Percentiles rank a stretch among this genome's conserved stretches.
phyloP scores from a whole-genome alignment of 73 alveolate species.

The Tetrahymena elliotti region DNA sequence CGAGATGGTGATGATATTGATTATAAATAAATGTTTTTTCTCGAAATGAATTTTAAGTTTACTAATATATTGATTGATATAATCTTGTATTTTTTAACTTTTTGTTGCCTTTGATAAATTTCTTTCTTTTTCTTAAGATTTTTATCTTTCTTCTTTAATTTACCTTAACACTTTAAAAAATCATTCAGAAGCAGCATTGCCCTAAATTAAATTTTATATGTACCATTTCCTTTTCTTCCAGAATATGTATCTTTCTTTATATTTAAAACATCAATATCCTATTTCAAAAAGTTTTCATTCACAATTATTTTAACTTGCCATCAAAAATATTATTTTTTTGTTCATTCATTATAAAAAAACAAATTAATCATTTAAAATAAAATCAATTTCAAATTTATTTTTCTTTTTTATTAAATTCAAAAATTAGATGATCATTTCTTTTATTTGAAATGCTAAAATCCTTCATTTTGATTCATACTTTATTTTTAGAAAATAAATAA shows the following conservation, averaged over 20 bases:
- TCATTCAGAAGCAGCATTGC: background rate
- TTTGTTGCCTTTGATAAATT: background rate
- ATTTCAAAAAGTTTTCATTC: too few species aligned
- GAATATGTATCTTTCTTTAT: background rate
- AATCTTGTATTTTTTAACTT: background rate
- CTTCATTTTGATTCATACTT: too few species aligned
- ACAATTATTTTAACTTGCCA: too few species aligned
- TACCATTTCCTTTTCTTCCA: background rate
- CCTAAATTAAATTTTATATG: background rate
- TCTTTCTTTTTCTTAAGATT: background rate
- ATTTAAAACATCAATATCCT: background rate
- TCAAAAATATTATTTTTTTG: too few species aligned
- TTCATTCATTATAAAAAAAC: too few species aligned
- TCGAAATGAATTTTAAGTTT: background rate
- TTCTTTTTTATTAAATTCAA: too few species aligned
- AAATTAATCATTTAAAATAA: too few species aligned
- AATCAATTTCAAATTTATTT: too few species aligned
- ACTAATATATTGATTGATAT: background rate
- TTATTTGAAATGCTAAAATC: too few species aligned
- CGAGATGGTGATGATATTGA: background rate
- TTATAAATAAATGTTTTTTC: background rate
- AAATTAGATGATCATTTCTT: too few species aligned
- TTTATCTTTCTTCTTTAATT: background rate
- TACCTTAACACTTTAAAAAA: background rate
- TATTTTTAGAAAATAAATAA: too few species aligned